Conservation (phyloP, 345 rosid genomes). For the Chamaenerion angustifolium region DNA sequence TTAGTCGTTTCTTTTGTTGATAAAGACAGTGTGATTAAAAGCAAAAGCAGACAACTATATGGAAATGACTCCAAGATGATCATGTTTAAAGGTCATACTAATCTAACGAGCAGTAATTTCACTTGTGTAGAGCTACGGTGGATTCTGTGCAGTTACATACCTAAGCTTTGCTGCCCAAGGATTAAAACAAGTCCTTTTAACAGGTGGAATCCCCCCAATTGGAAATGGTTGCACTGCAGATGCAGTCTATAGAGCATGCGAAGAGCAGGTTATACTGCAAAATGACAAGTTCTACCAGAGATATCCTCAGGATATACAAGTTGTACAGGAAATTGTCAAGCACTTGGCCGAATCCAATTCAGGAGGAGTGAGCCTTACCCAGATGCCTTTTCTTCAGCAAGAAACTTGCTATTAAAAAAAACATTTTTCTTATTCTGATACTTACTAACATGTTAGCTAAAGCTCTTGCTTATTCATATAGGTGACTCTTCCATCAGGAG, state of each 20-base stretch:
- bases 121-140: conserved; percentile 71
- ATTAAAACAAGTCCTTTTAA: conserved; percentile 71
- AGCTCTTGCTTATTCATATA: conserved; percentile 9
- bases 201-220: conserved; percentile 89
- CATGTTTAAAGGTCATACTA: too few relatives aligned
- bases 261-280: conserved; percentile 43
- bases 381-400: not conserved
- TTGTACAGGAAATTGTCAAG: conserved; percentile 46
- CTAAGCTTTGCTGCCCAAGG: conserved; percentile 86
- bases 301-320: conserved; percentile 68
- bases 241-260: conserved; percentile 45
- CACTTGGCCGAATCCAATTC: conserved; percentile 68
- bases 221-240: conserved; percentile 64
- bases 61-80: not conserved
- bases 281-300: conserved; percentile 83
- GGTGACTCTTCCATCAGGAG: conserved; percentile 90
- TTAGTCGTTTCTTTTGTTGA: too few relatives aligned
- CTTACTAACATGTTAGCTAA: not conserved
- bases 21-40: too few relatives aligned
- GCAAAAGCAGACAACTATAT: too few relatives aligned
- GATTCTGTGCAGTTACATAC: conserved; percentile 84
- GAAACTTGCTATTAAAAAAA: not conserved
- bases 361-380: conserved; percentile 43
- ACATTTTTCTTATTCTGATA: too few relatives aligned
- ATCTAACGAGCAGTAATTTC: conserved; percentile 6